Evolutionary conservation across 192 early-diverging fungal genomes (phyloP), one percentile per base, ranked within the genome.

Genomic region (Pecoramyces ruminantium): DNA sequence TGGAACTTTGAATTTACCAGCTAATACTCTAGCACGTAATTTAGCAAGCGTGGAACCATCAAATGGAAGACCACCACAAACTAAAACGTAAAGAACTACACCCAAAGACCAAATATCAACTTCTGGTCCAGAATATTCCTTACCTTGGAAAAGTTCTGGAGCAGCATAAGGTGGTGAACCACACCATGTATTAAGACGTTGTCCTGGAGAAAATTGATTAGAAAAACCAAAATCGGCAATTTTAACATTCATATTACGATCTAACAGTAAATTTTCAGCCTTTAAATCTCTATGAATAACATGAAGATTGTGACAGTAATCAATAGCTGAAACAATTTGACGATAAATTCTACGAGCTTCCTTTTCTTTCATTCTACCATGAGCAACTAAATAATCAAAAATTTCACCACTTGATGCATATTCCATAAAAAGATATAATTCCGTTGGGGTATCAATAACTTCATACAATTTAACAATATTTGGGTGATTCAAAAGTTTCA

Each of bases 51-150:
- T 89, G 17, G 87, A 88, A 2, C 88, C 88, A 81, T 89, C 89
- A 67, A 80, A 80, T 29, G 40, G 79, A 25, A 80, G 21, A 80
- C 90, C 79, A 81, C 93, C 83, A 84, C 91, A 86, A 15, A 94
- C 91, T 86, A 97, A 90, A 42, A 95, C 93, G 83, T 95, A 98
- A 29, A 98, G 84, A 16, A 95, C 87, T 4, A 98, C 93, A 14
- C 97, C 97, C 30, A 97, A 85, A 51, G 95, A 96, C 97, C 97
- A 98, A 30, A 94, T 92, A 81, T 98, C 97, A 38, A 98, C 92
- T 81, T 98, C 97, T 9, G 97, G 95, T 5, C 97, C 97, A 79
- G 87, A 86, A 83, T 98, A 98, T 67, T 92, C 94, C 79, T 94
- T 92, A 29, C 94, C 96, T 79, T 94, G 87, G 67, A 15, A 81